Evolutionary conservation across 1,284 basidiomycete species (phyloP).

Genomic region (Mycocalia duriaeana): DNA sequence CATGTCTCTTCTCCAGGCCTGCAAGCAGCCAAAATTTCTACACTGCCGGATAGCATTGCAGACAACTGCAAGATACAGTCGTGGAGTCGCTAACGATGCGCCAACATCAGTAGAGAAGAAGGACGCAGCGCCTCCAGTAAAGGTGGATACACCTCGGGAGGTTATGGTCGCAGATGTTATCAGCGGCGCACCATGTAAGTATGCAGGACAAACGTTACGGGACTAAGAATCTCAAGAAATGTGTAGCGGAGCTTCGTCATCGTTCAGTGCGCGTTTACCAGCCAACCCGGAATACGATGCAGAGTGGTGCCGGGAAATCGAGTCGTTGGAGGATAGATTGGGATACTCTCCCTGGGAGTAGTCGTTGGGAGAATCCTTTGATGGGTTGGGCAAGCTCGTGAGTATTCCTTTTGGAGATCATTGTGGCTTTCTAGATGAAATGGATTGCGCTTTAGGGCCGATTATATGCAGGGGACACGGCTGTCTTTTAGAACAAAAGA

Average conservation of each 20-base stretch:
- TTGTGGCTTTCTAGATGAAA: no score
- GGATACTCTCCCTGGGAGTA: conserved; percentile 84
- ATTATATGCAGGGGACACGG: conserved; percentile 94
- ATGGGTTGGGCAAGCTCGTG: conserved; percentile 96
- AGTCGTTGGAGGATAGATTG: conserved; percentile 94
- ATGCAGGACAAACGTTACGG: no score
- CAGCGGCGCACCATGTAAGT: conserved; percentile 74
- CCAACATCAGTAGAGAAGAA: conserved; percentile 15
- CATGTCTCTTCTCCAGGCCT: conserved; percentile 33
- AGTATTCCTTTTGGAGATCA: conserved; percentile 25
- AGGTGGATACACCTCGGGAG: conserved; percentile 40
- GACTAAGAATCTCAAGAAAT: no score
- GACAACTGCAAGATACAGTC: conserved; percentile 10
- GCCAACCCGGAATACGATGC: conserved; percentile 92
- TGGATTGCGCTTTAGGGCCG: no score
- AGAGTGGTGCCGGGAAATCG: conserved; percentile 85
- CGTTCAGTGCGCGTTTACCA: conserved; percentile 91
- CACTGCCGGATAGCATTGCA: conserved; percentile 15
- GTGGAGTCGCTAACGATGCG: conserved; percentile 22
- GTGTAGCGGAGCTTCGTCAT: conserved; percentile 75
- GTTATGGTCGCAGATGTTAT: conserved; percentile 70
- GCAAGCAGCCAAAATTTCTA: conserved; percentile 18
- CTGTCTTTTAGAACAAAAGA: conserved; percentile 87
- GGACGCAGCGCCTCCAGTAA: conserved; percentile 28
- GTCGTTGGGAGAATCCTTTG: conserved; percentile 97